Evolutionary conservation across 1,284 basidiomycete species (phyloP), one percentile per base, ranked within the genome.

Genomic region (Microbotryum saponariae): DNA sequence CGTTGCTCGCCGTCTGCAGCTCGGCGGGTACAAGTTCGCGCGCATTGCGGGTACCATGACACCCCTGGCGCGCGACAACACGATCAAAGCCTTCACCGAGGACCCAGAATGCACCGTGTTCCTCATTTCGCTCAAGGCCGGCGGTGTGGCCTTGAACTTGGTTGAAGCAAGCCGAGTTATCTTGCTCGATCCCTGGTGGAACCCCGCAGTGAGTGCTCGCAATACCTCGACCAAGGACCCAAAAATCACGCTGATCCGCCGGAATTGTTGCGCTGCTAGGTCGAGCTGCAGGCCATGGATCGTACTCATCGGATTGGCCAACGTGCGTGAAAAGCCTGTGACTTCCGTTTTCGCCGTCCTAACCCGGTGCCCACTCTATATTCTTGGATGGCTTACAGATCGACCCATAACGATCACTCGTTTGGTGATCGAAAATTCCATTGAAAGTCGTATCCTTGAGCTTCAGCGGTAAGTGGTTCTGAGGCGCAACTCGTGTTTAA

Each of bases 31-130:
- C 71, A 75, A 93, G 85, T 85, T 96, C 60, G 97, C 92, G 73
- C 87, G 96, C 47, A 79, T 98, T 51, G 91, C 97, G 76, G 96
- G 96, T 56, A 91, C 89, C 23, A 98, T 99, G 94, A 88, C 87
- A 23, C 94, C 94, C 20, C 89, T 94, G 74, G 92, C 93, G 59
- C 84, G 94, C 68, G 90, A 97, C 76, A 88, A 88, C 73, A 97
- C 91, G 70, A 70, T 74, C 63, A 67, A 73, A 59, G 60, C 67
- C 27, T 74, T 74, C 60, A 71, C 62, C 21, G 61, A 68, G 46
- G 69, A 65, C 25, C 86, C 92, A 2, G 84, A 91, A 62, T 91
- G 97, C 48, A 97, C 92, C 5, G 90, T 99, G 16, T 98, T 99
- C 80, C 82, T 99, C 45, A 91, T 98, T 60, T 82, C 81, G 20